Conservation (phyloP, 345 rosid genomes). For the Populus alba region DNA sequence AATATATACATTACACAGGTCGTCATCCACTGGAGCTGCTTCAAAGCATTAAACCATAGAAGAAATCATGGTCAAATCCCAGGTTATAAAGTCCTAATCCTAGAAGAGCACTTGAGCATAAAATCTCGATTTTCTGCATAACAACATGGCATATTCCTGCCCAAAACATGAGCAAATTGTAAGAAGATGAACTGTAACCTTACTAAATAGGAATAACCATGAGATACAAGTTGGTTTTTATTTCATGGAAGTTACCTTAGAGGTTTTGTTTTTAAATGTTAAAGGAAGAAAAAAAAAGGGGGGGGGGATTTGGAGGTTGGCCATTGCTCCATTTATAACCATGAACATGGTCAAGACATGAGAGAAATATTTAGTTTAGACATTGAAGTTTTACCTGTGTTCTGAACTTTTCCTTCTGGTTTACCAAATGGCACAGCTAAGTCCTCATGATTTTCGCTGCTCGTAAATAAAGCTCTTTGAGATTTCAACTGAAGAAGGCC, state of each 20-base stretch:
- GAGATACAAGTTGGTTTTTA: background rate
- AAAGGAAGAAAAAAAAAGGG: too few relatives aligned
- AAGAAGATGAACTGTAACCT: conserved; percentile 1
- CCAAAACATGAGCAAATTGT: conserved; percentile 18
- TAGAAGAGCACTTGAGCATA: conserved; percentile 44
- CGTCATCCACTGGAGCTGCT: conserved; percentile 9
- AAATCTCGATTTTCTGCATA: conserved; percentile 33
- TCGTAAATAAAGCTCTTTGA: conserved; percentile 36
- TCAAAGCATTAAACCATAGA: conserved; percentile 52
- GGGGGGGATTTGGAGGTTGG: background rate
- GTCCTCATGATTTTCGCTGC: conserved; percentile 14
- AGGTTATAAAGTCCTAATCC: conserved; percentile 55
- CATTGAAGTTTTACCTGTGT: conserved; percentile 36
- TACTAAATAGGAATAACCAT: background rate
- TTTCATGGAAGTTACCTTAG: background rate
- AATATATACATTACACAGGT: background rate
- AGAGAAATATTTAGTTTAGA: conserved; percentile 12
- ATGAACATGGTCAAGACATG: background rate
- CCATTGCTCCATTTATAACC: background rate
- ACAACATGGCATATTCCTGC: conserved; percentile 39
- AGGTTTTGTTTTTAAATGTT: background rate
- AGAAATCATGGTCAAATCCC: conserved; percentile 66
- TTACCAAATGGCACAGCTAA: conserved; percentile 11
- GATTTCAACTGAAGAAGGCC: conserved; percentile 21
- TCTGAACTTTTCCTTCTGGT: conserved; percentile 22